Percentiles rank a stretch among this genome's conserved stretches.
These are phyloP conservation scores for Amanita inopinata DNA, from an alignment of 768 basidiomycete genomes.

Conservation along the genomic window DNA sequence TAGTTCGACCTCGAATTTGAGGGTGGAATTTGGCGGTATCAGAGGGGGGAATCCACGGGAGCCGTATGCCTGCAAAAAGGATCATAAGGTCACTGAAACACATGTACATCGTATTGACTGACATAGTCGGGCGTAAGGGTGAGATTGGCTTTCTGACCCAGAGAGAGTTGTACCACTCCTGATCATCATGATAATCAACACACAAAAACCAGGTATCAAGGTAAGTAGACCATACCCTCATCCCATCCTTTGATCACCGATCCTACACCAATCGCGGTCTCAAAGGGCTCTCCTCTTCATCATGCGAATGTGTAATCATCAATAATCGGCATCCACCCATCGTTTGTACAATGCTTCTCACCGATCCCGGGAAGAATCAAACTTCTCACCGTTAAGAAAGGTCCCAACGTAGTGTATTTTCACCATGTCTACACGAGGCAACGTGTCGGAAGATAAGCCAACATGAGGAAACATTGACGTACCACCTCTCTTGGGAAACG, in stretches of 20 bases:
- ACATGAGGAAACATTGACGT: slow-evolving; percentile 20
- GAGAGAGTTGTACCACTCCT: slow-evolving; percentile 71
- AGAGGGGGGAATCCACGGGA: slow-evolving; percentile 65
- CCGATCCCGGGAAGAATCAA: slow-evolving; percentile 77
- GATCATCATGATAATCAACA: slow-evolving; percentile 17
- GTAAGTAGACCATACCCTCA: slow-evolving; percentile 47
- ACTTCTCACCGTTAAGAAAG: slow-evolving; percentile 47
- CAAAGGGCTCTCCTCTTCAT: slow-evolving; percentile 47
- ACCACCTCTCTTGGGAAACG: slow-evolving; percentile 67
- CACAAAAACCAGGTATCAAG: slow-evolving; percentile 7
- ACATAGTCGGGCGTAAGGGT: slow-evolving; percentile 73
- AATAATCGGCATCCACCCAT: neutral
- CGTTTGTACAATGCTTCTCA: slow-evolving; percentile 22
- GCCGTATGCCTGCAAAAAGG: slow-evolving; percentile 53
- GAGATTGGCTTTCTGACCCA: slow-evolving; percentile 65
- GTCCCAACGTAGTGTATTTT: slow-evolving; percentile 76
- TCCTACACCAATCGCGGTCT: slow-evolving; percentile 65
- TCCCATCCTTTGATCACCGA: slow-evolving; percentile 90
- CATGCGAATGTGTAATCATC: slow-evolving; percentile 1
- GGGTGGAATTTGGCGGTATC: slow-evolving; percentile 66
- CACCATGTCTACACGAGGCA: slow-evolving; percentile 44
- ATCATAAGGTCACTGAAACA: slow-evolving; percentile 6
- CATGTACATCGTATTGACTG: slow-evolving; percentile 20
- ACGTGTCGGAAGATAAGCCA: slow-evolving; percentile 15
- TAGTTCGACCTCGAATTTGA: slow-evolving; percentile 81